phyloP scores from a whole-genome alignment of 371 early-diverging fungal genomes.

The Funneliformis caledonium region DNA sequence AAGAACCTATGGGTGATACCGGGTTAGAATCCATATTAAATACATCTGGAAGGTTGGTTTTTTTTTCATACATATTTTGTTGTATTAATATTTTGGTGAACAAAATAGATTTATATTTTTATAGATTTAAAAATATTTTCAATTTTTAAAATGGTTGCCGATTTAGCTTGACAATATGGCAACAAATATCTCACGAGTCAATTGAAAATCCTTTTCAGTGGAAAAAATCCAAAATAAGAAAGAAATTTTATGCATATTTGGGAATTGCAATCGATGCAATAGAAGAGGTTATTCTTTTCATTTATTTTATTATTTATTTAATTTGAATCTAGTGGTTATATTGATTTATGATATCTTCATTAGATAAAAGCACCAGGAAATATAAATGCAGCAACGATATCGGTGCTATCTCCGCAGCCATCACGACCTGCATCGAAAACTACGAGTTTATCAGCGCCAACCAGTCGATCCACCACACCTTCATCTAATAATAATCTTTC shows the following conservation, averaged over 20 bases:
- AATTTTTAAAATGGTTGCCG: neutral
- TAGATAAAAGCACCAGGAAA: neutral
- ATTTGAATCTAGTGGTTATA: neutral
- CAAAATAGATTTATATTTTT: neutral
- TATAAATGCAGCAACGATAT: neutral
- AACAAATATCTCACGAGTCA: constrained; percentile 25
- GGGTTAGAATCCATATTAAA: neutral
- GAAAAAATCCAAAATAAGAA: constrained; percentile 48
- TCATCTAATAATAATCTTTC: neutral
- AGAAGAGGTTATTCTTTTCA: constrained; percentile 5
- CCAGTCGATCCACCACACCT: constrained; percentile 30
- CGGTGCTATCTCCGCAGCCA: neutral
- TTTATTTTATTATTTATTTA: neutral
- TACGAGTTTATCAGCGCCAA: constrained; percentile 12
- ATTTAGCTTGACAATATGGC: constrained; percentile 31
- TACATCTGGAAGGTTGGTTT: neutral
- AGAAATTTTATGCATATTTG: constrained; percentile 48
- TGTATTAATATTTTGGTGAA: neutral
- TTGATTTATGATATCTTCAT: neutral
- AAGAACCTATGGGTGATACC: neutral
- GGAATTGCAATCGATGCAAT: constrained; percentile 47
- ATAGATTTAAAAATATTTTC: neutral
- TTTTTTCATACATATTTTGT: neutral
- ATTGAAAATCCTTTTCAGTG: constrained; percentile 49
- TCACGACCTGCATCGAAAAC: neutral